A percentile compares a stretch with the other conserved stretches of the same genome.
These are phyloP conservation scores for Spergularia marina DNA, from an alignment of 148 eudicot genomes.

Conservation along the genomic window DNA sequence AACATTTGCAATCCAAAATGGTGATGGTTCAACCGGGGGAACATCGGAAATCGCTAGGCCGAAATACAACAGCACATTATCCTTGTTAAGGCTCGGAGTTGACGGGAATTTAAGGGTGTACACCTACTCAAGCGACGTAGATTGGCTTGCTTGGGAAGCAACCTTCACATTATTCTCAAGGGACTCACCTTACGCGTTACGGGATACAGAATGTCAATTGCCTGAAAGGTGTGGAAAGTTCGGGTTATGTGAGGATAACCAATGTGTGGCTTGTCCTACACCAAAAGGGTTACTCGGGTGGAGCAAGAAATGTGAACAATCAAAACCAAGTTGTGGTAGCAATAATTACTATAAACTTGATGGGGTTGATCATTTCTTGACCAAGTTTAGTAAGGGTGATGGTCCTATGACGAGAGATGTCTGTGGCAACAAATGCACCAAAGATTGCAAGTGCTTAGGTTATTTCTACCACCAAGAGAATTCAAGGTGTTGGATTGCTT, in stretches of 20 bases:
- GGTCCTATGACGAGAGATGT: conserved; percentile 38
- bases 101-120: conserved; percentile 46
- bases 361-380: conserved; percentile 52
- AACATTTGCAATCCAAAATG: conserved; percentile 20
- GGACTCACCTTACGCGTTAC: conserved; percentile 15
- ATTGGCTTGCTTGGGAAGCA: conserved; percentile 45
- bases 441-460: conserved; percentile 65
- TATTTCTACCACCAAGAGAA: conserved; percentile 53
- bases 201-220: conserved; percentile 44
- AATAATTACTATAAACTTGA: conserved; percentile 46
- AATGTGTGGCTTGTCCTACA: conserved; percentile 64
- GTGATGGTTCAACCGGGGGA: conserved; percentile 19
- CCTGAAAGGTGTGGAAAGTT: conserved; percentile 49
- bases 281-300: conserved; percentile 51
- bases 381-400: conserved; percentile 45
- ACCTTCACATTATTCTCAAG: conserved; percentile 39
- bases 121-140: conserved; percentile 33
- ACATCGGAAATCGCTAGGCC: conserved; percentile 22
- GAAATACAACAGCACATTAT: conserved; percentile 45
- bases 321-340: conserved; percentile 24
- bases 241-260: conserved; percentile 57
- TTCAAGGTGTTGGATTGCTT: conserved; percentile 62
- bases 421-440: conserved; percentile 44
- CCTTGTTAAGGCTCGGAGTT: conserved; percentile 43
- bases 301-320: conserved; percentile 46